Base-by-base conservation (phyloP, 352 stramenopile species). In the Phytophthora sp. region DNA sequence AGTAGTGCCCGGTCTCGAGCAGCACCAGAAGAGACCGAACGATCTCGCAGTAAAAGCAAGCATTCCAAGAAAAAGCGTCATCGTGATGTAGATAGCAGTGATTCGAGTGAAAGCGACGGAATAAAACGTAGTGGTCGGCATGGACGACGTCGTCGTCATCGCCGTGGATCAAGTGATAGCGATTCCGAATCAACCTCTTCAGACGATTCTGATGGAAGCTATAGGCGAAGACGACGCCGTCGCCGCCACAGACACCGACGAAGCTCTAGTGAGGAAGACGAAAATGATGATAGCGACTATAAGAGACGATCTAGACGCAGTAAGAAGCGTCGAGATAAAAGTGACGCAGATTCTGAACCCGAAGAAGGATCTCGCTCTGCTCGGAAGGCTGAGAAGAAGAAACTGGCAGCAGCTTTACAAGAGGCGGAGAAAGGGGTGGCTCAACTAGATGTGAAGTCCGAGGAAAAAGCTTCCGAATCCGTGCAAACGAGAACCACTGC, bases 261-360 rank as follows among this genome's bases (percentile, higher is more conserved):
- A 31, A 86, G 60, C 49, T 90, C 81, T 9, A 88, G 77, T 39
- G 79, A 89, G 12, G 82, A 87, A 1, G 72, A 87, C 5, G 71
- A 83, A 7, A 72, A 83, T 9, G 70, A 81, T 2, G 80, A 84
- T 44, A 82, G 72, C 52, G 74, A 87, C 52, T 63, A 77, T 57
- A 82, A 86, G 49, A 79, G 68, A 20, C 75, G 66, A 12, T 67
- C 53, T 0, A 73, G 66, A 28, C 49, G 68, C 43, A 54, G 74
- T 30, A 84, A 81, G 50, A 74, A 78, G 26, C 68, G 73, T 2
- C 77, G 74, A 12, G 75, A 85, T 26, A 74, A 81, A 28, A 61
- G 52, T 9, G 61, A 66, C 11, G 66, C 43, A 6, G 67, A 72
- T 6, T 72, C 59, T 9, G 74, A 84, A 4, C 58, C 52, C n/a